Evolutionary conservation across 1,284 basidiomycete genomes (phyloP), one percentile per base, ranked within the genome.

Genomic region (Cystobasidium sp.): DNA sequence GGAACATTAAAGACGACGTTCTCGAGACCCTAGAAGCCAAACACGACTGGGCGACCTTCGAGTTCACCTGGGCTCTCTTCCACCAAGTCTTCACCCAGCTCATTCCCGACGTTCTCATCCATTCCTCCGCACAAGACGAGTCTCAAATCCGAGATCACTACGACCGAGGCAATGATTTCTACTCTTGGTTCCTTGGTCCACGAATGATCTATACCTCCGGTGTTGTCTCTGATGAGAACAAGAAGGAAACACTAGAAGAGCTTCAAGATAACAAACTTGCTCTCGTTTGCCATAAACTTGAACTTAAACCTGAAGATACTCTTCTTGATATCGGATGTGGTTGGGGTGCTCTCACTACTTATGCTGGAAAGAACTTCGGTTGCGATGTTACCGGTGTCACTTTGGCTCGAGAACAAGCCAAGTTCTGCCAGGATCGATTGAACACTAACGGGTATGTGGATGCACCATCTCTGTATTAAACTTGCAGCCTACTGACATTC

Each of bases 201-300:
- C 91, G 94, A 77, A 97, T 97, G 94, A 89, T 99, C 81, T 99
- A 99, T 84, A 99, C 96, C 7, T 93, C 91, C 18, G 96, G 96
- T 77, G 87, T 99, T 75, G 88, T 98, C 76, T 85, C 86, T 41
- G 90, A 92, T 82, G 84, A 91, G 69, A 88, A 88, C 78, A 84
- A 86, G 53, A 86, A 90, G 79, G 92, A 98, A 84, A 90, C 93
- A 16, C 88, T 99, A 71, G 97, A 99, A 82, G 88, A 96, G 81
- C 88, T 99, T 49, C 97, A 99, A 86, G 96, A 99, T 84, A 99
- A 99, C 88, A 99, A 99, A 84, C 89, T 98, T 76, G 89, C 90
- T 49, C 84, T 97, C 76, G 95, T 99, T 47, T 98, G 96, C 85
- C 91, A 91, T 80, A 99, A 99, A 84, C 89, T 99, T 77, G 87